Conservation (phyloP, 345 rosid genomes). For the Limnanthes douglasii region DNA sequence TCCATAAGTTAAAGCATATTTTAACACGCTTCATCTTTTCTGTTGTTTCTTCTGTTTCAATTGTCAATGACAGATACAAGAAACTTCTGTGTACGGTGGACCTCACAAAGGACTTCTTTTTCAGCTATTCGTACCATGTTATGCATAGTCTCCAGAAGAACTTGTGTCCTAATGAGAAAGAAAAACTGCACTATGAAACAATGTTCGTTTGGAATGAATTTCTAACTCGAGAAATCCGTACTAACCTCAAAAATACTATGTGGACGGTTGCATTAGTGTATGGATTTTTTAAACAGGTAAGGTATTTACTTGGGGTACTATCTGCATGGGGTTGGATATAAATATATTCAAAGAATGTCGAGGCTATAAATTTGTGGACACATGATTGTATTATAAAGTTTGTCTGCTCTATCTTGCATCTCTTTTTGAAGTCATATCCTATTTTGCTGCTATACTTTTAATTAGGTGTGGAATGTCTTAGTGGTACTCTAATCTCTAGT, state of each 20-base stretch:
- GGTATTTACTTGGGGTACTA: not conserved
- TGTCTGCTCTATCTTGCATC: too few relatives aligned
- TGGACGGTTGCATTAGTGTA: slow-evolving; percentile 95
- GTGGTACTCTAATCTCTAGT: too few relatives aligned
- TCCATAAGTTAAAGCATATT: slow-evolving; percentile 8
- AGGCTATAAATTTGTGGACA: not conserved
- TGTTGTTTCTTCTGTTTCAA: slow-evolving; percentile 13
- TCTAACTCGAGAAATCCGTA: slow-evolving; percentile 61
- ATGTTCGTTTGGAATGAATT: slow-evolving; percentile 96
- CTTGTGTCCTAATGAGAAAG: slow-evolving; percentile 26
- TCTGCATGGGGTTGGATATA: not conserved
- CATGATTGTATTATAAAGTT: not conserved
- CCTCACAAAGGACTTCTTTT: slow-evolving; percentile 94
- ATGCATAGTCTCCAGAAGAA: slow-evolving; percentile 88
- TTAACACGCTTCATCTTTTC: slow-evolving; percentile 17
- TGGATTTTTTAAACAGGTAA: slow-evolving; percentile 97
- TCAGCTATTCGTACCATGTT: slow-evolving; percentile 80
- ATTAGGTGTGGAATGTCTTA: too few relatives aligned
- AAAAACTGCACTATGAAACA: slow-evolving; percentile 41
- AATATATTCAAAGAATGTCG: not conserved
- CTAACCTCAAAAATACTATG: slow-evolving; percentile 40
- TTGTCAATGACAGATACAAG: slow-evolving; percentile 67
- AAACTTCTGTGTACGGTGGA: slow-evolving; percentile 86
- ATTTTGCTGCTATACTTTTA: too few relatives aligned
- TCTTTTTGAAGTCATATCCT: too few relatives aligned